Percentiles rank a stretch among this genome's conserved stretches.
These are phyloP conservation scores for Andrographis paniculata DNA, from an alignment of 305 asterid species.

Conservation along the genomic window DNA sequence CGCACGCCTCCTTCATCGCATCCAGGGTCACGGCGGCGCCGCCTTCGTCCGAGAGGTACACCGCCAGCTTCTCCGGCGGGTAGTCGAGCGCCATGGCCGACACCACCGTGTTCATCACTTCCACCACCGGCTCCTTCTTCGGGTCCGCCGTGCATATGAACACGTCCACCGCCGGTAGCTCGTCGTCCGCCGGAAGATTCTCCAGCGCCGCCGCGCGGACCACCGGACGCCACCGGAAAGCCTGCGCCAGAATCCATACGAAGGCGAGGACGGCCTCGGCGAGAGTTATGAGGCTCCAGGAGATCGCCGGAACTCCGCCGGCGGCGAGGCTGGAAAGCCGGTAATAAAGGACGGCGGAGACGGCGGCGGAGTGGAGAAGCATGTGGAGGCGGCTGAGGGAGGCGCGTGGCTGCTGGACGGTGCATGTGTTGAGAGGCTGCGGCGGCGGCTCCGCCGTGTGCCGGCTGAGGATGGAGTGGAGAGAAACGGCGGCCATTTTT, in stretches of 20 bases:
- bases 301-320: conserved; percentile 31
- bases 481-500: conserved; percentile 23
- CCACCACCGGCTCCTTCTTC: conserved; percentile 66
- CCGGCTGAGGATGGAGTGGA: not conserved
- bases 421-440: conserved; percentile 44
- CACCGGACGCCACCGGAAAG: conserved; percentile 81
- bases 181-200: conserved; percentile 39
- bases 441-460: conserved; percentile 1
- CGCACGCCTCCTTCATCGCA: conserved; percentile 55
- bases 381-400: conserved; percentile 48
- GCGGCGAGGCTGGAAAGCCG: conserved; percentile 36
- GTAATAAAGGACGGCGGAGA: conserved; percentile 51
- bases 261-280: conserved; percentile 54
- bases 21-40: conserved; percentile 58
- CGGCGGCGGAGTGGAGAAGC: conserved; percentile 47
- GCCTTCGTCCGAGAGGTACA: conserved; percentile 77
- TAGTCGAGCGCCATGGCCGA: conserved; percentile 81
- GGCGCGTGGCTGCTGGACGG: conserved; percentile 56
- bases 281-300: conserved; percentile 46
- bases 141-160: conserved; percentile 74
- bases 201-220: conserved; percentile 39
- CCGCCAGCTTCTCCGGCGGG: conserved; percentile 65
- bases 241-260: conserved; percentile 52
- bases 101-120: conserved; percentile 81
- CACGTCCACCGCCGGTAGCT: conserved; percentile 54